Percentiles rank a stretch among this genome's conserved stretches.
phyloP scores from a whole-genome alignment of 192 early-diverging fungal species.

The Coemansia guatemalensis region DNA sequence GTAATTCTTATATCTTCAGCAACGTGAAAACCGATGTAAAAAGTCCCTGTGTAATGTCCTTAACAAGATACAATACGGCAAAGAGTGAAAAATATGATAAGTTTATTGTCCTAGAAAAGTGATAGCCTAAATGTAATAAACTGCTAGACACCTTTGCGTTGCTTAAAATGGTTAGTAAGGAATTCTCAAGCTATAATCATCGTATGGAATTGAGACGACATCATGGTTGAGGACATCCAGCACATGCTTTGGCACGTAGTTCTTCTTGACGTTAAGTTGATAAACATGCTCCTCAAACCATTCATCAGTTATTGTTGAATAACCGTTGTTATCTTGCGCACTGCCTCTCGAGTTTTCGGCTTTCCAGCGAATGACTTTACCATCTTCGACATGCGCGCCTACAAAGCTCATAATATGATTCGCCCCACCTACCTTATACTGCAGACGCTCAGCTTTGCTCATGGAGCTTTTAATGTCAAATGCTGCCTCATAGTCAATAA shows the following conservation, averaged over 20 bases:
- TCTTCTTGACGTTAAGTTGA: slow-evolving; percentile 73
- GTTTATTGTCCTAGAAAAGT: too few relatives aligned
- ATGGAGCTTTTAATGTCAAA: slow-evolving; percentile 61
- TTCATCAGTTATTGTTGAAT: slow-evolving; percentile 68
- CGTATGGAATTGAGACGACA: too few relatives aligned
- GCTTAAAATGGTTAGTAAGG: too few relatives aligned
- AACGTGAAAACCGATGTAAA: too few relatives aligned
- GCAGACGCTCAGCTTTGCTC: slow-evolving; percentile 69
- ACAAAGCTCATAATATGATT: slow-evolving; percentile 81
- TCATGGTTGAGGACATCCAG: slow-evolving; percentile 63
- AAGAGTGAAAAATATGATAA: too few relatives aligned
- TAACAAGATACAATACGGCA: too few relatives aligned
- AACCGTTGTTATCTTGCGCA: slow-evolving; percentile 67
- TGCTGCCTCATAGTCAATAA: slow-evolving; percentile 64
- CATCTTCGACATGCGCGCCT: slow-evolving; percentile 67
- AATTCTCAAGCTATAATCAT: too few relatives aligned
- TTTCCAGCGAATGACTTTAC: slow-evolving; percentile 66
- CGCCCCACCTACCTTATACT: slow-evolving; percentile 70
- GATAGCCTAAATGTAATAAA: too few relatives aligned
- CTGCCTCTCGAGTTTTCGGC: slow-evolving; percentile 74
- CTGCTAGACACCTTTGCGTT: too few relatives aligned
- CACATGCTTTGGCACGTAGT: slow-evolving; percentile 57
- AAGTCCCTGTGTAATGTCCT: too few relatives aligned
- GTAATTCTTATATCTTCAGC: too few relatives aligned
- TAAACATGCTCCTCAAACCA: slow-evolving; percentile 81